Conservation (phyloP, 2,329 filamentous ascomycete species). For the Colletotrichum musicola region DNA sequence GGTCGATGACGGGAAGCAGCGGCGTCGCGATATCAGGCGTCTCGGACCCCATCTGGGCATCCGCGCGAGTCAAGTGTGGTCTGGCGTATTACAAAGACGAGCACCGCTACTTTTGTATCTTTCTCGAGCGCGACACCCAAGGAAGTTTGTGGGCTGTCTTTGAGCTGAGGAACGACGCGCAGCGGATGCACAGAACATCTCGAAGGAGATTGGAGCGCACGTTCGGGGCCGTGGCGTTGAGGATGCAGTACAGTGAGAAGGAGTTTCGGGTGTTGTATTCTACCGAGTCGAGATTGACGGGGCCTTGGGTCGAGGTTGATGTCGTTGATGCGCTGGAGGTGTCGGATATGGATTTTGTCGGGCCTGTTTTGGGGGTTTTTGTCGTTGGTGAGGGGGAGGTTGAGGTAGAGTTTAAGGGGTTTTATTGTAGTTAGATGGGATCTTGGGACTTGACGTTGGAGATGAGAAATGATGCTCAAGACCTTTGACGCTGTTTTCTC, state of each 20-base stretch:
- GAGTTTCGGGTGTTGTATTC: not conserved
- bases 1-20: not conserved
- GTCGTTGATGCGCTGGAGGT: not conserved
- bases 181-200: not conserved
- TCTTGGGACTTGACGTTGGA: no score
- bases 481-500: no score
- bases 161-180: not conserved
- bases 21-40: not conserved
- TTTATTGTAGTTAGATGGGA: not conserved
- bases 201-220: not conserved
- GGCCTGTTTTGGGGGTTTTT: not conserved
- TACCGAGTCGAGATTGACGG: not conserved
- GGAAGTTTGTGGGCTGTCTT: not conserved
- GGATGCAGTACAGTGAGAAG: not conserved
- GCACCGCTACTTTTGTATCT: not conserved
- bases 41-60: not conserved
- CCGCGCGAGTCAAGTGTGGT: not conserved
- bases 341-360: not conserved
- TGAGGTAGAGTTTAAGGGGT: not conserved
- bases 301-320: not conserved
- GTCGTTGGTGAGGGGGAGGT: not conserved
- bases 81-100: slow-evolving; percentile 1
- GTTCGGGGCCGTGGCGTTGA: not conserved
- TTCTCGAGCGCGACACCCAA: not conserved
- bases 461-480: no score